Base-by-base conservation (phyloP, 2,329 filamentous ascomycete species). In the Paecilomyces sp. region DNA sequence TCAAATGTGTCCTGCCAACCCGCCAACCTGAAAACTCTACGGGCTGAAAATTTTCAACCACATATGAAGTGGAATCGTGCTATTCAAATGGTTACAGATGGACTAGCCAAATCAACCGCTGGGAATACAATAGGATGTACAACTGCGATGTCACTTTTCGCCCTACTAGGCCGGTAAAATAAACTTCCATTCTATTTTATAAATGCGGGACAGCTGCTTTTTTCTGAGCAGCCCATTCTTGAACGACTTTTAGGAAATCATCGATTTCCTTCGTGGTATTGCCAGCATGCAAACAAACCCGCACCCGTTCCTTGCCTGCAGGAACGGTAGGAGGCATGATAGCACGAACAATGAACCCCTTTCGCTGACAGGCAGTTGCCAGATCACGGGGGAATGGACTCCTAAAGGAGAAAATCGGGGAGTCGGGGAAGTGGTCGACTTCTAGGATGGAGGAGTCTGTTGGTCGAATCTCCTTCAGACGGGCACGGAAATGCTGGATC, bases 321-420 rank as follows among this genome's bases (percentile, higher is more conserved):
- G 87, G 85, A 1, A 91, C 87, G 0, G 87, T 90, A 0, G 88
- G 88, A 1, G 86, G 79, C 60, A 90, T 85, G 15, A 90, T 88
- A 0, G 87, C 81, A 1, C 88, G 79, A 0, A 89, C 83, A 52
- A 87, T 76, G 58, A 84, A 85, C 0, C 85, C 85, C 0, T 73
- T 70, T 3, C 76, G 65, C 70, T 90, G 87, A 58, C 87, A 89
- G 58, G 81, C 76, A 1, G 71, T 76, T 0, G 88, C 87, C 13
- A 90, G 71, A 3, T 79, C 77, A 3, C 86, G 80, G 0, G 88
- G 85, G 0, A 81, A 72, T 0, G 78, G 75, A 0, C 85, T 88
- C 18, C 87, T 77, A 0, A 90, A 70, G 0, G 86, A 83, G 51
- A 90, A 83, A 7, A 90, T 89, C 0, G 87, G 87, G 0, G 86